Evolutionary conservation across 345 rosid genomes (phyloP), one percentile per base, ranked within the genome.

Genomic region (Raphanus raphanistrum): DNA sequence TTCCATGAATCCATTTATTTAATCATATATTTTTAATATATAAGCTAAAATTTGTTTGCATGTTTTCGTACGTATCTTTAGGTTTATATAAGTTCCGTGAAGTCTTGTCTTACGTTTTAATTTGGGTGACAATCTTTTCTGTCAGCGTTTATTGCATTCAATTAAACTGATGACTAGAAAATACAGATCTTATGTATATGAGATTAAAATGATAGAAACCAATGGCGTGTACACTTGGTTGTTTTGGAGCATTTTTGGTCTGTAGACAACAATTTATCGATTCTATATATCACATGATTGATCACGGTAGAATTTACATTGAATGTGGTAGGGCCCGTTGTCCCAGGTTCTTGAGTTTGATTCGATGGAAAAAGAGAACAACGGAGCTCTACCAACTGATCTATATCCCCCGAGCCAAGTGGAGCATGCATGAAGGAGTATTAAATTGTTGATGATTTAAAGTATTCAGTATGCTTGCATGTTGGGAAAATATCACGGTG

Each of bases 401-500:
- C 21, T 21, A 21, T 21, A 21, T 21, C 21, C 21, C 21, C 21
- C 21, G 21, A 21, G 21, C 21, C 21, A 21, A 21, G 21, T 21
- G 21, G 21, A 21, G 21, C 21, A 21, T 21, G 21, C 21, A 21
- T 21, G 21, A 21, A 21, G 0, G 21, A 21, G 21, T 21, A 21
- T 21, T 21, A 38, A 41, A 28, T 32, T 60, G n/a, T 27, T 52
- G 59, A 35, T 33, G 11, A 35, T 32, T 6, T 3, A 4, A 28
- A 52, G 54, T 50, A 29, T 52, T 15, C 16, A 28, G 41, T 33
- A 35, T 62, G 25, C 33, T 63, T 76, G 75, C 80, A 63, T 70
- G 65, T 63, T 64, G 13, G 71, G 66, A 63, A 70, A 71, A 71
- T 71, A 71, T 77, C 80, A 70, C 72, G 52, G 71, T 71, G 61